A percentile compares a stretch with the other conserved stretches of the same genome.
These are phyloP conservation scores for Phalaenopsis aphrodite DNA, from an alignment of 106 monocot genomes.

Conservation along the genomic window DNA sequence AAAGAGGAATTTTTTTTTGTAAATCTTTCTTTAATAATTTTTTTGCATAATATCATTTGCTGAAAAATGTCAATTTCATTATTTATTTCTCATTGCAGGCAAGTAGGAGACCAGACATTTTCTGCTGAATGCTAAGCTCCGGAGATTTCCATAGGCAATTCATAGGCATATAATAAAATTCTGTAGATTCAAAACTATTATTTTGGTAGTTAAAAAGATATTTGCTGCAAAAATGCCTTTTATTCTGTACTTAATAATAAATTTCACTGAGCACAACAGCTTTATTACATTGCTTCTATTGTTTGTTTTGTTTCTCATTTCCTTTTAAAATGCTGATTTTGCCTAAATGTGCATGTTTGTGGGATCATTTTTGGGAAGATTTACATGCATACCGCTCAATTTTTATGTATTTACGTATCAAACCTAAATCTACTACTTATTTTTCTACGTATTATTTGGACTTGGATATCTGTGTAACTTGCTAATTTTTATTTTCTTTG, in stretches of 20 bases:
- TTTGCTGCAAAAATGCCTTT: neutral
- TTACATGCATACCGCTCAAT: too few relatives aligned
- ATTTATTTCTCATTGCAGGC: neutral
- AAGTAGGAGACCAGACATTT: neutral
- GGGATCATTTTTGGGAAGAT: too few relatives aligned
- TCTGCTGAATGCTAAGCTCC: neutral
- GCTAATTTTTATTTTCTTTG: too few relatives aligned
- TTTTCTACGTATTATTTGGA: too few relatives aligned
- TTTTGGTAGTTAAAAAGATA: neutral
- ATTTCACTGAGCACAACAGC: neutral
- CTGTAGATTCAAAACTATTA: neutral
- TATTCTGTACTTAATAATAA: neutral
- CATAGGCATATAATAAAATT: too few relatives aligned
- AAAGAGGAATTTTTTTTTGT: constrained; percentile 73
- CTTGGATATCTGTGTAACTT: too few relatives aligned
- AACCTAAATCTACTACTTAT: too few relatives aligned
- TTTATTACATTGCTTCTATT: neutral
- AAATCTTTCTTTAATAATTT: too few relatives aligned
- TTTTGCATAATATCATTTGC: neutral
- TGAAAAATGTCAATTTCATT: neutral
- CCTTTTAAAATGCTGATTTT: too few relatives aligned
- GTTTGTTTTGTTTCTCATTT: too few relatives aligned
- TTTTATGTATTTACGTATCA: too few relatives aligned
- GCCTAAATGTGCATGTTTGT: too few relatives aligned
- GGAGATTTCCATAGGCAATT: neutral